A percentile compares a stretch with the other conserved stretches of the same genome.
Conservation (phyloP, 129 eudicot species). For the Tagetes erecta region DNA sequence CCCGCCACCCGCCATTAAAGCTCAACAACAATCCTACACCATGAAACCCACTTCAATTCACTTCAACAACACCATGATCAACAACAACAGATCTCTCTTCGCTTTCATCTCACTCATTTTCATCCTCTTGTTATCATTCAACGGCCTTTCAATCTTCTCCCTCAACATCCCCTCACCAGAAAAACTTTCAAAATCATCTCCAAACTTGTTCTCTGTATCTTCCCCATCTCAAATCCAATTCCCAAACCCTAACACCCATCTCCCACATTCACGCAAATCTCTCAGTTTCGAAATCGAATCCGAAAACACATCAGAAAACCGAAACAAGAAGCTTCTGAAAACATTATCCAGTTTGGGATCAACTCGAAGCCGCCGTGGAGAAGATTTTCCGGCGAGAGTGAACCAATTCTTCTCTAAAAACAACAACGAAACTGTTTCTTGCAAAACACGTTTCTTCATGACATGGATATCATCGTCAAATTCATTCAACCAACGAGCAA, state of each 20-base stretch:
- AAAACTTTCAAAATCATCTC: constrained; percentile 41
- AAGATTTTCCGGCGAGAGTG: constrained; percentile 51
- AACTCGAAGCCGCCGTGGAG: constrained; percentile 17
- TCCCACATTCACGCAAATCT: constrained; percentile 32
- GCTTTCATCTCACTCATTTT: constrained; percentile 45
- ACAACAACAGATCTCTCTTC: constrained; percentile 37
- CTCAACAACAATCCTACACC: background rate
- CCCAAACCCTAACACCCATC: constrained; percentile 35
- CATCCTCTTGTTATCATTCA: constrained; percentile 47
- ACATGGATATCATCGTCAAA: constrained; percentile 82
- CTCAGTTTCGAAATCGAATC: constrained; percentile 35
- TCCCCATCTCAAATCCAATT: constrained; percentile 5
- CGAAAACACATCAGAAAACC: constrained; percentile 24
- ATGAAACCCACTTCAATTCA: constrained; percentile 5
- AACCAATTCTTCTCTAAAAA: constrained; percentile 26
- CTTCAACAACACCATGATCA: background rate
- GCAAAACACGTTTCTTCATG: constrained; percentile 76
- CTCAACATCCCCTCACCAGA: constrained; percentile 43
- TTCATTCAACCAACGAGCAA: constrained; percentile 61
- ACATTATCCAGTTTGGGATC: constrained; percentile 22
- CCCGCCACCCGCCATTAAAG: constrained; percentile 24
- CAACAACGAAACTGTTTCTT: constrained; percentile 33
- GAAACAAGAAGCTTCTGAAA: constrained; percentile 33
- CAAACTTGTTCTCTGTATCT: constrained; percentile 40
- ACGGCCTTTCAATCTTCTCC: constrained; percentile 50